Conservation (phyloP, 306 rosid species). For the Arachis hypogaea region DNA sequence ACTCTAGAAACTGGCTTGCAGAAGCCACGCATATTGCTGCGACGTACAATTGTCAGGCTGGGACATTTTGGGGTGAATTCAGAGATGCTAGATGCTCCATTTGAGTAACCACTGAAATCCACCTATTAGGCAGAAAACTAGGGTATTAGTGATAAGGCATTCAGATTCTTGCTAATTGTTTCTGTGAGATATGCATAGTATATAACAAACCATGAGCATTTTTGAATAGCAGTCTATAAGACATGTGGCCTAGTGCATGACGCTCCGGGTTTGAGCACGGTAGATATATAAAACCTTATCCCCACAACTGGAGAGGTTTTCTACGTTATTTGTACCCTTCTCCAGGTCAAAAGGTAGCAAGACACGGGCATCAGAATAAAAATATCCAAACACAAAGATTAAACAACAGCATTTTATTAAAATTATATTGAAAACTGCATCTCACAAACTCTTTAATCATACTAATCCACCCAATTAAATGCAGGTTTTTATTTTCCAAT, state of each 20-base stretch:
- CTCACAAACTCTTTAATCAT: background rate
- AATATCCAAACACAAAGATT: background rate
- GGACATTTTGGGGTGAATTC: slow-evolving; percentile 60
- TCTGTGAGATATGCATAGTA: background rate
- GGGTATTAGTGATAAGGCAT: slow-evolving; percentile 27
- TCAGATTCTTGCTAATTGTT: background rate
- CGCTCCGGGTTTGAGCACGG: too few relatives aligned
- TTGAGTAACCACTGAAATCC: slow-evolving; percentile 54
- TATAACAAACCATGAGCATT: background rate
- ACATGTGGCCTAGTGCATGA: too few relatives aligned
- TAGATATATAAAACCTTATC: too few relatives aligned
- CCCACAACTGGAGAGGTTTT: too few relatives aligned
- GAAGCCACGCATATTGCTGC: slow-evolving; percentile 45
- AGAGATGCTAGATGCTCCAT: slow-evolving; percentile 55
- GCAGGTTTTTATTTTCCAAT: slow-evolving; percentile 13
- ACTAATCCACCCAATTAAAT: background rate
- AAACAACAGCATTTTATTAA: background rate
- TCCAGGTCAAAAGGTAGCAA: background rate
- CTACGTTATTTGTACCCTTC: too few relatives aligned
- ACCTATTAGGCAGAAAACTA: slow-evolving; percentile 56
- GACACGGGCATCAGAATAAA: background rate
- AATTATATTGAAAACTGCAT: background rate
- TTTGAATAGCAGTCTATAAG: background rate
- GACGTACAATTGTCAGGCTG: slow-evolving; percentile 45
- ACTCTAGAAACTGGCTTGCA: slow-evolving; percentile 51